Conservation (phyloP, 768 basidiomycete genomes). For the Tephrocybe sp. region DNA sequence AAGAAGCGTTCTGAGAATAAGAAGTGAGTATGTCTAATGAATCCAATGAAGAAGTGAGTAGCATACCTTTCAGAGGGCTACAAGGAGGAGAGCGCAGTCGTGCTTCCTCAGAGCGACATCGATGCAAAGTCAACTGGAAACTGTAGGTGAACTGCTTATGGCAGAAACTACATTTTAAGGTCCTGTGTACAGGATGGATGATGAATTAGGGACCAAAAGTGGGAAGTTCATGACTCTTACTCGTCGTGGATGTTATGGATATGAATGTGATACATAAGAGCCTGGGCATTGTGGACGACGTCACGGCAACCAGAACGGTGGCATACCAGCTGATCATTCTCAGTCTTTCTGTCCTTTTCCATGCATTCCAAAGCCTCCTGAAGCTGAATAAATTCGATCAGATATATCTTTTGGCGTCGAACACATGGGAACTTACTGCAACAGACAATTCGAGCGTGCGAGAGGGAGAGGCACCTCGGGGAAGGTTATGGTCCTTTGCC, state of each 20-base stretch:
- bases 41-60: neutral
- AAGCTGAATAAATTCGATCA: slow-evolving; percentile 31
- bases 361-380: slow-evolving; percentile 36
- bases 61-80: slow-evolving; percentile 17
- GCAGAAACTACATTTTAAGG: slow-evolving; percentile 23
- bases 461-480: slow-evolving; percentile 15
- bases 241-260: slow-evolving; percentile 53
- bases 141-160: slow-evolving; percentile 19
- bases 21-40: neutral
- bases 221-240: slow-evolving; percentile 22
- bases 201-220: neutral
- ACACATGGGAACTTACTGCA: too few relatives aligned
- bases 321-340: slow-evolving; percentile 38
- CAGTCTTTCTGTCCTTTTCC: slow-evolving; percentile 23
- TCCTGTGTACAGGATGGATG: slow-evolving; percentile 11
- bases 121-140: slow-evolving; percentile 20
- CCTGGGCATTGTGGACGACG: slow-evolving; percentile 39
- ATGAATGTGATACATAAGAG: slow-evolving; percentile 53
- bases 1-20: slow-evolving; percentile 11
- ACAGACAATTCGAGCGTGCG: too few relatives aligned
- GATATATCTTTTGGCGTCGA: too few relatives aligned
- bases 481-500: slow-evolving; percentile 21
- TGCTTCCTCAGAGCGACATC: slow-evolving; percentile 16
- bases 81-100: slow-evolving; percentile 10
- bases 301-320: slow-evolving; percentile 46